A percentile compares a stretch with the other conserved stretches of the same genome.
phyloP scores from a whole-genome alignment of 176 grass and related monocot genomes.

The Avena eriantha region DNA sequence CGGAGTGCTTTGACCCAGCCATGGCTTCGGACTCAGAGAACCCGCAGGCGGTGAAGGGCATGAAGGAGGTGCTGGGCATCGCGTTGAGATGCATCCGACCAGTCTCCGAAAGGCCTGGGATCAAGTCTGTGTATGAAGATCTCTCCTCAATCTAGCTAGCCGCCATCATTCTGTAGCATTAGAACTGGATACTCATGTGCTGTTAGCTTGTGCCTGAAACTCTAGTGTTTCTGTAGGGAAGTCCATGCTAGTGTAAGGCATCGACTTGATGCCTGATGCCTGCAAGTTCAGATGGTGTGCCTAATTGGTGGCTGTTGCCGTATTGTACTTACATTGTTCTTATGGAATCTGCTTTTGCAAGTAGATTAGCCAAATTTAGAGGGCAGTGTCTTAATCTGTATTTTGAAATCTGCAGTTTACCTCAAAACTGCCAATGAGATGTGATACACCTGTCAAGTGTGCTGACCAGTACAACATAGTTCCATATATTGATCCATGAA shows the following conservation, averaged over 20 bases:
- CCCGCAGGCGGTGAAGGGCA: constrained; percentile 64
- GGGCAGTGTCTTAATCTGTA: not conserved
- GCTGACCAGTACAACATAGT: not conserved
- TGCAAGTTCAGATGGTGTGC: constrained; percentile 45
- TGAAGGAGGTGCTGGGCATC: constrained; percentile 91
- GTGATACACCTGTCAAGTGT: not conserved
- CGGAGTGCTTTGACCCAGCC: constrained; percentile 70
- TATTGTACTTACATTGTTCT: not conserved
- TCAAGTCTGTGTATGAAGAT: constrained; percentile 97
- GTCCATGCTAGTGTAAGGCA: constrained; percentile 52
- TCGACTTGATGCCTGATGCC: constrained; percentile 84
- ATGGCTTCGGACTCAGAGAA: constrained; percentile 72
- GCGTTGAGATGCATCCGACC: constrained; percentile 89
- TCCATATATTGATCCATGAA: not conserved
- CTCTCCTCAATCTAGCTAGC: constrained; percentile 85
- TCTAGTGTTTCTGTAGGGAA: constrained; percentile 29
- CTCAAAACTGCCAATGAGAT: not conserved
- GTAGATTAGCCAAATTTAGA: not conserved
- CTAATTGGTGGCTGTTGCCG: constrained; percentile 16
- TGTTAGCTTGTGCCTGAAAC: constrained; percentile 49
- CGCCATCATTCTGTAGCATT: constrained; percentile 36
- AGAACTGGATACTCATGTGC: constrained; percentile 40
- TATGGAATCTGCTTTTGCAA: not conserved
- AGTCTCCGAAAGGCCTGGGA: constrained; percentile 82
- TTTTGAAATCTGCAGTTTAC: not conserved